phyloP scores from a whole-genome alignment of 306 rosid species.

The Lotus japonicus region DNA sequence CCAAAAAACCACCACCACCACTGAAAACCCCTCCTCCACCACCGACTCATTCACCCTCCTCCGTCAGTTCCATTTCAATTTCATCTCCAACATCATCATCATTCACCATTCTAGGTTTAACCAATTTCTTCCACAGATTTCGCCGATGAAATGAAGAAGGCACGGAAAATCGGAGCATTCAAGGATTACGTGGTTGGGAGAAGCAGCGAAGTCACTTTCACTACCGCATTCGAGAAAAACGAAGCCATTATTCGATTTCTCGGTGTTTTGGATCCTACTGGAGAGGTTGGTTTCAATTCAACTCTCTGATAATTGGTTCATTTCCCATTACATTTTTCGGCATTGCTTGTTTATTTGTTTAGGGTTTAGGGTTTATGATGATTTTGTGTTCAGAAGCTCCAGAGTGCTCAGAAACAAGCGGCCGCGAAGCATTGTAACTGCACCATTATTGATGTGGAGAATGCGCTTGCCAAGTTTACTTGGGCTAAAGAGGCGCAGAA shows the following conservation, averaged over 20 bases:
- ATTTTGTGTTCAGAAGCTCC: slow-evolving; percentile 52
- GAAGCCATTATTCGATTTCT: slow-evolving; percentile 72
- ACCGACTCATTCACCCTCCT: slow-evolving; percentile 57
- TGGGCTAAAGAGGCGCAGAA: slow-evolving; percentile 90
- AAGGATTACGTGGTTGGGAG: slow-evolving; percentile 78
- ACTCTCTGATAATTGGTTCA: no score
- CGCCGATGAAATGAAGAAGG: slow-evolving; percentile 73
- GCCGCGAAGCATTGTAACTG: slow-evolving; percentile 77
- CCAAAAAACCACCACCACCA: slow-evolving; percentile 27
- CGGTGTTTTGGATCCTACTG: slow-evolving; percentile 59
- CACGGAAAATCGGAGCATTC: slow-evolving; percentile 53
- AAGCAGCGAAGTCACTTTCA: slow-evolving; percentile 76
- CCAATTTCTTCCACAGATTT: slow-evolving; percentile 33
- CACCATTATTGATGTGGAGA: slow-evolving; percentile 79
- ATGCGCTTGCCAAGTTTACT: slow-evolving; percentile 73
- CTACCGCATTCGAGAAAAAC: slow-evolving; percentile 55
- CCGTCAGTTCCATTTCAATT: slow-evolving; percentile 32
- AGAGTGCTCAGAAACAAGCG: slow-evolving; percentile 50
- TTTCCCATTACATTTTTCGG: no score
- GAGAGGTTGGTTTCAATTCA: slow-evolving; percentile 45
- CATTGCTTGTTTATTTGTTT: no score
- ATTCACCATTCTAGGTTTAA: neutral
- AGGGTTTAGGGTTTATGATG: no score
- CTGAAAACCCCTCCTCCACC: slow-evolving; percentile 21
- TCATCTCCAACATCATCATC: neutral